These are phyloP conservation scores for Chaetothyriales sp. DNA, from an alignment of 2,329 filamentous ascomycete genomes.

Conservation along the genomic window DNA sequence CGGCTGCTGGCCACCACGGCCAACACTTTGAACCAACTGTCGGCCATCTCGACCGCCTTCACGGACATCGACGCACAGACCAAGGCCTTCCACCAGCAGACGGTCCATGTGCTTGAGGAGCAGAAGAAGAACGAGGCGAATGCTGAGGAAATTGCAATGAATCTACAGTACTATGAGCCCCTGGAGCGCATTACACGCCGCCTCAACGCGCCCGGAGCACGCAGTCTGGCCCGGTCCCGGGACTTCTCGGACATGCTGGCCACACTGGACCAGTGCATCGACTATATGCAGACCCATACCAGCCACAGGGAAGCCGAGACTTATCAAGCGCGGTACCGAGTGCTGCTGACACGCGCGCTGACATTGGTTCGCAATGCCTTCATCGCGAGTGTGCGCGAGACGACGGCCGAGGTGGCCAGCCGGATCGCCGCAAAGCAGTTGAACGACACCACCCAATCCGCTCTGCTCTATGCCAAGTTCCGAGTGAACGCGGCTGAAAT, in stretches of 20 bases:
- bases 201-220: conserved; percentile 81
- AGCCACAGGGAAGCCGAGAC: conserved; percentile 74
- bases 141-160: conserved; percentile 70
- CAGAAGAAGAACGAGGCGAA: conserved; percentile 65
- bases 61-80: conserved; percentile 78
- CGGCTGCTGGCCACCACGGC: conserved; percentile 63
- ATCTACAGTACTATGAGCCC: conserved; percentile 88
- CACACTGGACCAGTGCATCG: conserved; percentile 77
- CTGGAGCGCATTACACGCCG: conserved; percentile 78
- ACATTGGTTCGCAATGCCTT: conserved; percentile 54
- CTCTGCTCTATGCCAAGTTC: conserved; percentile 56
- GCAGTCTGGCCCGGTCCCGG: conserved; percentile 66
- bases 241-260: conserved; percentile 78
- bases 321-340: conserved; percentile 74
- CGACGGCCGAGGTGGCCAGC: conserved; percentile 45
- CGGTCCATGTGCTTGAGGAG: conserved; percentile 70
- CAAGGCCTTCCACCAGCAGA: conserved; percentile 81
- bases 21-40: conserved; percentile 58
- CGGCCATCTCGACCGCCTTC: conserved; percentile 71
- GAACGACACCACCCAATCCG: conserved; percentile 57
- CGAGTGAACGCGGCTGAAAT: conserved; percentile 50
- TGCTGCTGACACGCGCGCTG: conserved; percentile 56
- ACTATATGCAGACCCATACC: conserved; percentile 77
- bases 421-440: conserved; percentile 51
- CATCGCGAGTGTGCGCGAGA: conserved; percentile 46